A percentile compares a stretch with the other conserved stretches of the same genome.
phyloP scores from a whole-genome alignment of 371 early-diverging fungal genomes.

The Rhizopus stolonifer region DNA sequence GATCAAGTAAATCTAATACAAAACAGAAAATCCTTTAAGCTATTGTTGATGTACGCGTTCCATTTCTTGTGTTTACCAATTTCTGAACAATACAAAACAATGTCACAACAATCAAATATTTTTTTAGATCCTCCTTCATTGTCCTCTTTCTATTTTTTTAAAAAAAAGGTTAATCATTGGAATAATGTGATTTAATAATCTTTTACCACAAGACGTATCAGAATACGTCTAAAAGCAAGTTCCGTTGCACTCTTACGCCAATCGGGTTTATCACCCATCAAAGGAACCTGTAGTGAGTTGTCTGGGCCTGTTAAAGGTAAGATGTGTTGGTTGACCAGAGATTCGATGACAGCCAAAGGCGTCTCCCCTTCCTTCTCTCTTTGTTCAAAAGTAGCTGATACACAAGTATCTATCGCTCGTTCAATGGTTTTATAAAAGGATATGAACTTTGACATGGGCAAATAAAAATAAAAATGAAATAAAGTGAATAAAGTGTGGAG shows the following conservation, averaged over 20 bases:
- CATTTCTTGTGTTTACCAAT: constrained; percentile 17
- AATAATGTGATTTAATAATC: not conserved
- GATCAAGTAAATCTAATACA: constrained; percentile 40
- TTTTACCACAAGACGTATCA: constrained; percentile 33
- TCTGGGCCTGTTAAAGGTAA: constrained; percentile 24
- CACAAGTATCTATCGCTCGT: constrained; percentile 15
- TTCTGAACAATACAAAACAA: constrained; percentile 37
- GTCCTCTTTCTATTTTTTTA: constrained; percentile 12
- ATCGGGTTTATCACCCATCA: constrained; percentile 28
- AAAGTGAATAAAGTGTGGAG: not conserved
- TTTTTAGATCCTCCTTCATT: constrained; percentile 21
- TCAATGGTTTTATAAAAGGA: constrained; percentile 13
- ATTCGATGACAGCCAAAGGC: constrained; percentile 16
- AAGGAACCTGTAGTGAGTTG: constrained; percentile 14
- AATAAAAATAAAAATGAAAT: not conserved
- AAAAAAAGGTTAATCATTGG: not conserved
- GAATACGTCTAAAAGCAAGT: constrained; percentile 27
- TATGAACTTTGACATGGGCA: constrained; percentile 25
- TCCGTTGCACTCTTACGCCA: constrained; percentile 48
- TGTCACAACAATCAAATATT: constrained; percentile 38
- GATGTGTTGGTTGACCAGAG: constrained; percentile 18
- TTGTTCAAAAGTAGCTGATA: constrained; percentile 3
- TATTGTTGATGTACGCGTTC: too few relatives aligned
- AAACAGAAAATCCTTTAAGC: not conserved
- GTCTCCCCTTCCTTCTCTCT: constrained; percentile 9